Conservation (phyloP, 345 rosid species). For the Rhodamnia rubescens region DNA sequence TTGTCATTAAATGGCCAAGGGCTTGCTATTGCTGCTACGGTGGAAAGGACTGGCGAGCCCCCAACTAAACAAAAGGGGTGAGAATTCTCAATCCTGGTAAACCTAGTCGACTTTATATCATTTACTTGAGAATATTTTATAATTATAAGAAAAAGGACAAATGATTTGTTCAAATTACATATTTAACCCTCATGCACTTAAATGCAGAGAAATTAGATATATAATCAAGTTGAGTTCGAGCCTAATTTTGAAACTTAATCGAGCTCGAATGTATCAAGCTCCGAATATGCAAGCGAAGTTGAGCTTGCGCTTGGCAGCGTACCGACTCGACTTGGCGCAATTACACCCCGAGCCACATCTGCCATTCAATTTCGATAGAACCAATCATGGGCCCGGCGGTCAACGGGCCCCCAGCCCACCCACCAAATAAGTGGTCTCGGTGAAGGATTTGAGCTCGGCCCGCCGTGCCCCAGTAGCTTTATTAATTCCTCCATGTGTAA, state of each 20-base stretch:
- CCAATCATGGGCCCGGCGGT: neutral
- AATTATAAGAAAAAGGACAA: neutral
- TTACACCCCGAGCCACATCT: no score
- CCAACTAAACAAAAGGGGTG: rapidly evolving
- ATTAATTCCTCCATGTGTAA: neutral
- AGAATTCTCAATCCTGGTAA: neutral
- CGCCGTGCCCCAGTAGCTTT: no score
- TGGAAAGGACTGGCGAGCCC: neutral
- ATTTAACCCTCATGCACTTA: neutral
- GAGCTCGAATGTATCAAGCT: neutral
- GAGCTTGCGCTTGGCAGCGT: neutral
- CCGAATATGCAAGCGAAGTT: neutral
- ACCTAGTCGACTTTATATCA: neutral
- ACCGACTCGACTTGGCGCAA: neutral
- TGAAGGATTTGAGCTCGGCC: no score
- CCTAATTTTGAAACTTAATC: neutral
- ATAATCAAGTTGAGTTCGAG: neutral
- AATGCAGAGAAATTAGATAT: neutral
- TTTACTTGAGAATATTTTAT: neutral
- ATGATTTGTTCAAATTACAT: neutral
- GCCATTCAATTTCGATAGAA: neutral
- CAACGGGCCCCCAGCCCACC: neutral
- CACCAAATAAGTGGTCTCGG: neutral
- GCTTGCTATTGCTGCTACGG: neutral
- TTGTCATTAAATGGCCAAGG: neutral